Conservation (phyloP, 345 rosid species). For the Euphorbia pulcherrima region DNA sequence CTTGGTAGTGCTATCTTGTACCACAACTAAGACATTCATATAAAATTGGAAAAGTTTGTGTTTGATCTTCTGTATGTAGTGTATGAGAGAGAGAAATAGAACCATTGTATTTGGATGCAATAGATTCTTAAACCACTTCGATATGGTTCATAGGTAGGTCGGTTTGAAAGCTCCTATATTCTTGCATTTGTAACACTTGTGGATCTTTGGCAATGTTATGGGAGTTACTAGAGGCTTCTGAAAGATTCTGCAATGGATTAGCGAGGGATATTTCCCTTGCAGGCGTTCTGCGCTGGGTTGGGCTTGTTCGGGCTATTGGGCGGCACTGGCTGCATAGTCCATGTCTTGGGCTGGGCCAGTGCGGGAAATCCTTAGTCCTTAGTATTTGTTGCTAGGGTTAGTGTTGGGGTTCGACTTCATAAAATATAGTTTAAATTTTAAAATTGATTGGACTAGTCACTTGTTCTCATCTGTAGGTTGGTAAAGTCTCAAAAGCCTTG, state of each 20-base stretch:
- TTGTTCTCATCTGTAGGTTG: constrained; percentile 44
- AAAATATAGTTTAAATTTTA: not conserved
- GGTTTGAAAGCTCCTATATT: too few species aligned
- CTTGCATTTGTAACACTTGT: too few species aligned
- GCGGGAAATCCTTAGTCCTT: too few species aligned
- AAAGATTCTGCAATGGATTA: too few species aligned
- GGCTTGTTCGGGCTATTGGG: too few species aligned
- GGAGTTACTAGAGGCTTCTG: too few species aligned
- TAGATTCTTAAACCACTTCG: not conserved
- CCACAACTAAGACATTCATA: not conserved
- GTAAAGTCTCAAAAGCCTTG: constrained; percentile 78
- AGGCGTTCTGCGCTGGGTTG: too few species aligned
- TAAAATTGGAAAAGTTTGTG: not conserved
- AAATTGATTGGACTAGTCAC: not conserved
- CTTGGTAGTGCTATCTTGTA: not conserved
- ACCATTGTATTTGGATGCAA: not conserved
- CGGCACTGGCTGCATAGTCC: too few species aligned
- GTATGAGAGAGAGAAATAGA: not conserved
- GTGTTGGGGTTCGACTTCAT: not conserved
- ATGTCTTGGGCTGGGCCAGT: too few species aligned
- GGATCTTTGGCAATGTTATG: too few species aligned
- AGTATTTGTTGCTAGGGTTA: too few species aligned
- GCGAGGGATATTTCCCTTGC: not conserved
- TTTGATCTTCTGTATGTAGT: not conserved
- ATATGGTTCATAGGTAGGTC: not conserved